Evolutionary conservation across 306 rosid species (phyloP).

Genomic region (Hippophae rhamnoides): DNA sequence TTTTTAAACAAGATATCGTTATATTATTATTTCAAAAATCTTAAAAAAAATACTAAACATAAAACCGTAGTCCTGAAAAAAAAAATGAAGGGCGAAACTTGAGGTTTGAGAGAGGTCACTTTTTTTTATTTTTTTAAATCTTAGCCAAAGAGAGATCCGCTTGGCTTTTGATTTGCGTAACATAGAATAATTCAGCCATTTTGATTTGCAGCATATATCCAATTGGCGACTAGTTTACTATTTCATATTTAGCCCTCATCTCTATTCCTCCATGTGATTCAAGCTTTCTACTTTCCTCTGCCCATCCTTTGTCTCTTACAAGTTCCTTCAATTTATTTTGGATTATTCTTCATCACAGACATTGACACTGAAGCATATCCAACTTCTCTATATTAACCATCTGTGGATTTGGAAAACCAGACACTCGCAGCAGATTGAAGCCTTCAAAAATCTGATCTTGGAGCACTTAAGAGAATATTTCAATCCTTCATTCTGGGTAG

Average conservation of each 20-base stretch:
- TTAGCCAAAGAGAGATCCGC: too few species aligned
- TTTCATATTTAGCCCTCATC: conserved; percentile 22
- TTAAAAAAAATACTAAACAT: too few species aligned
- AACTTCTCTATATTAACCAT: conserved; percentile 8
- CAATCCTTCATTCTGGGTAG: conserved; percentile 13
- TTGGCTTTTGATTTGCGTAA: conserved; percentile 9
- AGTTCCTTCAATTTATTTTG: conserved; percentile 6
- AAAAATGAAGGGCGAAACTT: background rate
- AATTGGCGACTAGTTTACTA: conserved; percentile 9
- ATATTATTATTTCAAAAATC: too few species aligned
- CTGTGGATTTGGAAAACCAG: conserved; percentile 11
- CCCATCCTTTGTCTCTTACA: conserved; percentile 16
- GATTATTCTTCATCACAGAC: conserved; percentile 14
- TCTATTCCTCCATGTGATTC: conserved; percentile 31
- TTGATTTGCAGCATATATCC: conserved; percentile 28
- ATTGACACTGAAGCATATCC: conserved; percentile 24
- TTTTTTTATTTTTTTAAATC: background rate
- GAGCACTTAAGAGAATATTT: conserved; percentile 10
- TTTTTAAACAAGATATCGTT: too few species aligned
- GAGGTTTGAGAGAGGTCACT: background rate
- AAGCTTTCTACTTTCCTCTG: conserved; percentile 22
- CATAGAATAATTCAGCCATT: conserved; percentile 24
- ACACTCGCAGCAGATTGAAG: conserved; percentile 19
- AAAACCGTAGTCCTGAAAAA: too few species aligned
- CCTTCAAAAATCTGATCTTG: conserved; percentile 22